phyloP scores from a whole-genome alignment of 305 asterid species.

The Andrographis paniculata region DNA sequence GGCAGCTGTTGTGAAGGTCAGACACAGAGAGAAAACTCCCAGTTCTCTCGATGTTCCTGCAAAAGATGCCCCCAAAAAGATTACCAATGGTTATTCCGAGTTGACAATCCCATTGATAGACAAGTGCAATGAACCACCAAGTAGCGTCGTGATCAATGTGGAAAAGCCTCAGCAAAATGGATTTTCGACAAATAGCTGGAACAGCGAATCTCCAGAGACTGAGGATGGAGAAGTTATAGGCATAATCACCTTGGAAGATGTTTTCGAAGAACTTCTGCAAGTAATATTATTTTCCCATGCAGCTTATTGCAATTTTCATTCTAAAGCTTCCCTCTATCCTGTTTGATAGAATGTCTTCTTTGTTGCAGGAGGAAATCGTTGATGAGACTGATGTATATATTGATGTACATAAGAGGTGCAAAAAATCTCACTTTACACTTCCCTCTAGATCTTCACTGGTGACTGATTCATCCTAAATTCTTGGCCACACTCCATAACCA shows the following conservation, averaged over 20 bases:
- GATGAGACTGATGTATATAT: constrained; percentile 93
- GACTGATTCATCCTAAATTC: constrained; percentile 1
- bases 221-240: constrained; percentile 95
- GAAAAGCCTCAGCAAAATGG: constrained; percentile 47
- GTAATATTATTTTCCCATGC: constrained; percentile 26
- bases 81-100: constrained; percentile 31
- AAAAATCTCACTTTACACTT: constrained; percentile 10
- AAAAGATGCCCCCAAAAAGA: constrained; percentile 19
- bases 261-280: constrained; percentile 96
- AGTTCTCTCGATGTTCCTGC: constrained; percentile 21
- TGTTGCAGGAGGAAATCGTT: constrained; percentile 88
- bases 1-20: constrained; percentile 96
- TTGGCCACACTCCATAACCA: not conserved
- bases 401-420: constrained; percentile 94
- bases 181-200: constrained; percentile 20
- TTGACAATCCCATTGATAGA: constrained; percentile 51
- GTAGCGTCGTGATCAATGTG: constrained; percentile 42
- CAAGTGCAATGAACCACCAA: constrained; percentile 29
- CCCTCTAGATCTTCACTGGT: not conserved
- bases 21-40: constrained; percentile 36
- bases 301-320: not conserved
- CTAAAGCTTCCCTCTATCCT: not conserved
- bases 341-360: not conserved
- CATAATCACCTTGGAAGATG: constrained; percentile 94
- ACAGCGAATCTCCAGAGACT: constrained; percentile 37